Base-by-base conservation (phyloP, 192 early-diverging fungal genomes). In the Coemansia sp. region DNA sequence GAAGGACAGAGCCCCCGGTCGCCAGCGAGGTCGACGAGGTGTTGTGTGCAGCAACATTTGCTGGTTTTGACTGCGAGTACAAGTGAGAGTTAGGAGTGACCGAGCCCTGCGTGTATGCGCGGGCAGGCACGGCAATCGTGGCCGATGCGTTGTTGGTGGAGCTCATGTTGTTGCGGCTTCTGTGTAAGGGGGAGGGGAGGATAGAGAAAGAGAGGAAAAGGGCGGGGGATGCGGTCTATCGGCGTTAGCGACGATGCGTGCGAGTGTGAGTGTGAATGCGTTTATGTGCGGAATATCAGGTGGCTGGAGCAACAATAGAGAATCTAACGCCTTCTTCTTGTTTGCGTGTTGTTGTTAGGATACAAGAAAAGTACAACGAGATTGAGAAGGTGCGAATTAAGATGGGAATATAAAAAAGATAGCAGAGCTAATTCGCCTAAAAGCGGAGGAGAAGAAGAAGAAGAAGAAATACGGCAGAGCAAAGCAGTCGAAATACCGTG, bases 41-140 rank as follows among this genome's bases (percentile, higher is more conserved):
- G 14, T 5, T 57, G 55, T 57, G 33, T 13, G 22, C 32, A n/a
- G 22, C 32, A n/a, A 56, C 61, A 14, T 65, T 49, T 3, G 59
- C 65, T 0, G 69, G 23, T 60, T 69, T 74, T 43, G 61, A 45
- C 40, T 71, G 65, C 11, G 62, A 46, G 59, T 69, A 59, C 63
- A 71, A 20, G 38, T 68, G 69, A 35, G 67, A 42, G 23, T 46
- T 59, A 11, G 71, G 22, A 25, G 67, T 61, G 13, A 66, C 67
- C 25, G 69, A 54, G 41, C 69, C 73, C 41, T 74, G 71, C 20
- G 78, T 81, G 63, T 81, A 67, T 33, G 73, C 78, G 65, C 61
- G 65, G 20, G 65, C 73, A 42, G 78, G 78, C 69, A 72, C 67
- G 59, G 73, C 58, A 56, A 81, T 72, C n/a, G 72, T 43, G 38